Conservation (phyloP, 2,329 filamentous ascomycete genomes). For the Xylariaceae sp. region DNA sequence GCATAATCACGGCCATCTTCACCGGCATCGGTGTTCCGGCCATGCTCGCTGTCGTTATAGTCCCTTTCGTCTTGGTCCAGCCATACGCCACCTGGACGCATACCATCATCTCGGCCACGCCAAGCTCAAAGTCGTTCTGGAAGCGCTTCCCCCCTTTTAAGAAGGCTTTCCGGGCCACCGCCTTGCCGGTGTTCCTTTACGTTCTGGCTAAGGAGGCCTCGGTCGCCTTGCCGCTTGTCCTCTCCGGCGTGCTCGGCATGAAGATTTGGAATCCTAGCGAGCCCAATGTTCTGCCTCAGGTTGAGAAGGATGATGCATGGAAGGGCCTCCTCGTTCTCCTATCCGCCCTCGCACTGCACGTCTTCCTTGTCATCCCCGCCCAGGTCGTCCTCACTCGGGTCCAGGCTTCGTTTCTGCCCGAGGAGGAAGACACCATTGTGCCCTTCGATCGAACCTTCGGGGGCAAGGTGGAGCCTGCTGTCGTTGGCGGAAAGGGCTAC, state of each 20-base stretch:
- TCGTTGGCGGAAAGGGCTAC: slow-evolving; percentile 67
- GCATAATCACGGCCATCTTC: slow-evolving; percentile 41
- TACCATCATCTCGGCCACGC: slow-evolving; percentile 66
- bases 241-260: slow-evolving; percentile 46
- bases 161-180: slow-evolving; percentile 62
- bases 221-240: slow-evolving; percentile 40
- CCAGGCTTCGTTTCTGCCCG: slow-evolving; percentile 79
- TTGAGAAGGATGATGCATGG: slow-evolving; percentile 36
- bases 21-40: slow-evolving; percentile 34
- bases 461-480: slow-evolving; percentile 67
- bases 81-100: slow-evolving; percentile 78
- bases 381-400: slow-evolving; percentile 73
- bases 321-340: slow-evolving; percentile 44
- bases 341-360: slow-evolving; percentile 44
- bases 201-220: slow-evolving; percentile 52
- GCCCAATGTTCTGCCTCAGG: slow-evolving; percentile 33
- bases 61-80: slow-evolving; percentile 58
- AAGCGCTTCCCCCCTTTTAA: slow-evolving; percentile 62
- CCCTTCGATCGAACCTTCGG: slow-evolving; percentile 85
- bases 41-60: slow-evolving; percentile 49
- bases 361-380: slow-evolving; percentile 68
- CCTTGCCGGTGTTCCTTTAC: slow-evolving; percentile 58
- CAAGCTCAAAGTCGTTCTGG: slow-evolving; percentile 59
- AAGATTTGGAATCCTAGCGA: slow-evolving; percentile 34
- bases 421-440: slow-evolving; percentile 76